Base-by-base conservation (phyloP, 805 yeast genomes). In the Blastobotrys peoriensis region DNA sequence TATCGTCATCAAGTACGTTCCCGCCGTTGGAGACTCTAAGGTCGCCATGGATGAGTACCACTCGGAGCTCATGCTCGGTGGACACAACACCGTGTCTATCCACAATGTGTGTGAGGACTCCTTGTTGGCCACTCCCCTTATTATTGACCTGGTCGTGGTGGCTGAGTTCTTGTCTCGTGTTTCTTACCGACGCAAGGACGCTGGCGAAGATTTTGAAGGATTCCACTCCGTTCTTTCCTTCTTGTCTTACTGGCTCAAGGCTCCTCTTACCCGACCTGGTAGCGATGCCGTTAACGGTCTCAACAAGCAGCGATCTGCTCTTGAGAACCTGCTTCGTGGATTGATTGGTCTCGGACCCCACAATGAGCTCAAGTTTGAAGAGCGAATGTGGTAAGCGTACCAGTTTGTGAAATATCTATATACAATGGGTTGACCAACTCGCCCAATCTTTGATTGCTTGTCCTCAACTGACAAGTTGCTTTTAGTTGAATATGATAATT, bases 41-140 rank as follows among this genome's bases (percentile, higher is more conserved):
- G 96, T 89, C 52, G 98, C 98, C 43, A 91, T 89, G 97, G 98
- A 89, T 67, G 97, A 91, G 70, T 89, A 89, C 71, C 87, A 91
- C 71, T 83, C 94, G 45, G 97, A 89, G 68, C 79, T 89, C 62
- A 91, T 89, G 97, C 76, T 89, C 58, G 98, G 98, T 50, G 98
- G 98, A 37, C 96, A 89, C 70, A 91, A 89, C 72, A 83, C 93
- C 63, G 84, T 89, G 55, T 81, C 94, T 39, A 83, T 91, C 61
- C 95, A 89, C 70, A 89, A 91, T 64, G 95, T 91, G 35, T 89
- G 98, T 68, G 98, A 89, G 69, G 98, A 89, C 66, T 88, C 96
- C 2, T 73, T 89, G 58, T 75, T 89, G 63, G 98, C 98, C 16
- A 85, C 96, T 20, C 97, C 98, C 40, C 75, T 89, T 65, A 91